These are phyloP conservation scores for Dipteronia sinensis DNA, from an alignment of 345 rosid genomes.

Conservation along the genomic window DNA sequence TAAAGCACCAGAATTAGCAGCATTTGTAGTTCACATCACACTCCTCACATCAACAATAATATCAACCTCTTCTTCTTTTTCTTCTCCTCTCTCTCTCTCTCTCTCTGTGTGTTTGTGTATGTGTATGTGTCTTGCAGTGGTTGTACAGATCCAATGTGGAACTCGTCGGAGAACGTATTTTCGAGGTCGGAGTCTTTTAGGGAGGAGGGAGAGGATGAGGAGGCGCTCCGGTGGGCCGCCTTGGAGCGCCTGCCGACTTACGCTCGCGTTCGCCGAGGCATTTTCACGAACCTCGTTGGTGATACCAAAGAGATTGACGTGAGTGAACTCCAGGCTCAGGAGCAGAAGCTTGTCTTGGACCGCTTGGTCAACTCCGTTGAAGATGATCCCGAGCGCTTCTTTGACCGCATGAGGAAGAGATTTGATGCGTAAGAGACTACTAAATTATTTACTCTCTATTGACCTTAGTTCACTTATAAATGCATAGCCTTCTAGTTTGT, in stretches of 20 bases:
- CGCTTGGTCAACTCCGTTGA: constrained; percentile 73
- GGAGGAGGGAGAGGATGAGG: constrained; percentile 69
- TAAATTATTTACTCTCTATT: neutral
- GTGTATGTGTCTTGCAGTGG: constrained; percentile 2
- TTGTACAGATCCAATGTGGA: constrained; percentile 66
- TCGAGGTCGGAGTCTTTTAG: constrained; percentile 64
- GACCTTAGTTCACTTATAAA: neutral
- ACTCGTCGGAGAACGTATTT: constrained; percentile 72
- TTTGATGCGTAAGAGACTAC: constrained; percentile 63
- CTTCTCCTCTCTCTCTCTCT: neutral
- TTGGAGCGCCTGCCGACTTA: constrained; percentile 88
- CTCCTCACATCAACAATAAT: neutral
- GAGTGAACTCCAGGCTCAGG: constrained; percentile 62
- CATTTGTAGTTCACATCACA: neutral
- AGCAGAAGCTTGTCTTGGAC: constrained; percentile 72
- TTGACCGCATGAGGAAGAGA: constrained; percentile 73
- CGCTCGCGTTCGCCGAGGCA: constrained; percentile 67
- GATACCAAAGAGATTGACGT: constrained; percentile 69
- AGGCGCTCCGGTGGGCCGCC: constrained; percentile 92
- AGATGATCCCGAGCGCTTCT: constrained; percentile 85
- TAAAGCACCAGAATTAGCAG: constrained; percentile 12
- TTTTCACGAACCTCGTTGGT: constrained; percentile 70
- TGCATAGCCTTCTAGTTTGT: too few relatives aligned
- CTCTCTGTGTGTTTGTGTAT: neutral
- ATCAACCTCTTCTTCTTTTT: neutral